A percentile compares a stretch with the other conserved stretches of the same genome.
Evolutionary conservation across 2,329 filamentous ascomycete species (phyloP).

Genomic region (Cladosporium sp.): DNA sequence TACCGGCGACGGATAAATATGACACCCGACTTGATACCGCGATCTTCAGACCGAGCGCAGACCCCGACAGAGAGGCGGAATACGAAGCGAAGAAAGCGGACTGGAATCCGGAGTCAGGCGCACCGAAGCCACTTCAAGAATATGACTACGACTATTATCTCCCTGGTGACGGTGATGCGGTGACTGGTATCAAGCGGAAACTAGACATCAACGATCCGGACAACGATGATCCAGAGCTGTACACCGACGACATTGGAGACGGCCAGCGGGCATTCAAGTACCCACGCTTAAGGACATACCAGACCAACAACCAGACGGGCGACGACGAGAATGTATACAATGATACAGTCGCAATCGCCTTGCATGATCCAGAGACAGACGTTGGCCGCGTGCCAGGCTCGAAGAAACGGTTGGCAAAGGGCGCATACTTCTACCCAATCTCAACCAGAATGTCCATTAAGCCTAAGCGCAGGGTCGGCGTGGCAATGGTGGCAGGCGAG

Average conservation of each 20-base stretch:
- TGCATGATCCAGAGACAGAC: conserved; percentile 48
- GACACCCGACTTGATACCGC: conserved; percentile 57
- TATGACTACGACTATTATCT: conserved; percentile 59
- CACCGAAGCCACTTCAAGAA: conserved; percentile 48
- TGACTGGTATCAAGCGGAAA: conserved; percentile 51
- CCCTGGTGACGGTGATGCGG: conserved; percentile 44
- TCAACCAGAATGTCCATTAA: conserved; percentile 51
- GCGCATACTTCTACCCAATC: conserved; percentile 60
- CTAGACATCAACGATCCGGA: conserved; percentile 50
- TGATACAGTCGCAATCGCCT: conserved; percentile 52
- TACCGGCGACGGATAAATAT: conserved; percentile 45
- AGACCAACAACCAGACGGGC: conserved; percentile 51
- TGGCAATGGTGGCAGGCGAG: conserved; percentile 33
- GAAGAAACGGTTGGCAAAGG: conserved; percentile 43
- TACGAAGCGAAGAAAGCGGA: conserved; percentile 46
- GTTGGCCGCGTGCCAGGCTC: conserved; percentile 25
- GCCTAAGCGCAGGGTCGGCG: conserved; percentile 36
- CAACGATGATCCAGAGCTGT: conserved; percentile 48
- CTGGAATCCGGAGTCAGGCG: conserved; percentile 44
- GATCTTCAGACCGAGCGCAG: conserved; percentile 48
- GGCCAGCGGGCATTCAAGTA: conserved; percentile 46
- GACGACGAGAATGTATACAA: conserved; percentile 49
- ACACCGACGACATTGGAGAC: conserved; percentile 39
- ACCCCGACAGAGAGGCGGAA: conserved; percentile 45
- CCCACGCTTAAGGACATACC: conserved; percentile 56